Percentiles rank a stretch among this genome's conserved stretches.
phyloP scores from a whole-genome alignment of 2,329 filamentous ascomycete genomes.

The Eutypella sp. region DNA sequence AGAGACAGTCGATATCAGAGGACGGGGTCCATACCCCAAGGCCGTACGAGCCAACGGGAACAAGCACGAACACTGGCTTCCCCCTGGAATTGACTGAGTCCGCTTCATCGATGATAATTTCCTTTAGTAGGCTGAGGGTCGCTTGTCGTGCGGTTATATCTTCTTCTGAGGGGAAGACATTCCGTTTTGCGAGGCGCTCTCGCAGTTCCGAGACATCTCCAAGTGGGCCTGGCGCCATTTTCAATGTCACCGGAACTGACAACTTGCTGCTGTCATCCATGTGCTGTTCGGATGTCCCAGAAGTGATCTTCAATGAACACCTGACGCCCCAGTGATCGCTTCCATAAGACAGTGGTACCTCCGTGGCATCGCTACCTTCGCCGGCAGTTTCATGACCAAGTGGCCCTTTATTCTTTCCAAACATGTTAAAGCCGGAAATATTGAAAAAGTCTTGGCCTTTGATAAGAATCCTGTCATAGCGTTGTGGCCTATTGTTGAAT shows the following conservation, averaged over 20 bases:
- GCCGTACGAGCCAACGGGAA: slow-evolving; percentile 62
- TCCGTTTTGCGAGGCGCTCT: slow-evolving; percentile 29
- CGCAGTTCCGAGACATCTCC: slow-evolving; percentile 30
- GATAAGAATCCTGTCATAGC: slow-evolving; percentile 61
- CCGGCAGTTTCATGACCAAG: slow-evolving; percentile 4
- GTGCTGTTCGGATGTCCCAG: slow-evolving; percentile 4
- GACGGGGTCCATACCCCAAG: slow-evolving; percentile 55
- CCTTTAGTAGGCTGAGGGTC: slow-evolving; percentile 42
- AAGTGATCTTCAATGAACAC: slow-evolving; percentile 31
- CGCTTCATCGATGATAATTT: slow-evolving; percentile 34
- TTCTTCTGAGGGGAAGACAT: slow-evolving; percentile 41
- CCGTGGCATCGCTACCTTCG: neutral
- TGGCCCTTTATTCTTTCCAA: slow-evolving; percentile 40
- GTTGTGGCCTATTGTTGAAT: slow-evolving; percentile 52
- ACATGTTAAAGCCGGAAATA: slow-evolving; percentile 49
- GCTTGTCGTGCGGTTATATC: slow-evolving; percentile 37
- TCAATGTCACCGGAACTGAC: slow-evolving; percentile 29
- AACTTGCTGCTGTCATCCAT: slow-evolving; percentile 18
- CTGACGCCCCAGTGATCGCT: slow-evolving; percentile 58
- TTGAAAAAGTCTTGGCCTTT: slow-evolving; percentile 35
- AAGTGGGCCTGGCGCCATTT: slow-evolving; percentile 26
- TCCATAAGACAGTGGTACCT: slow-evolving; percentile 24
- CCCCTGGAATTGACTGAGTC: slow-evolving; percentile 15
- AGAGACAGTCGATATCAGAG: slow-evolving; percentile 63
- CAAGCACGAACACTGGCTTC: slow-evolving; percentile 42